Conservation (phyloP, 345 rosid genomes). For the Citrus mangshanensis region DNA sequence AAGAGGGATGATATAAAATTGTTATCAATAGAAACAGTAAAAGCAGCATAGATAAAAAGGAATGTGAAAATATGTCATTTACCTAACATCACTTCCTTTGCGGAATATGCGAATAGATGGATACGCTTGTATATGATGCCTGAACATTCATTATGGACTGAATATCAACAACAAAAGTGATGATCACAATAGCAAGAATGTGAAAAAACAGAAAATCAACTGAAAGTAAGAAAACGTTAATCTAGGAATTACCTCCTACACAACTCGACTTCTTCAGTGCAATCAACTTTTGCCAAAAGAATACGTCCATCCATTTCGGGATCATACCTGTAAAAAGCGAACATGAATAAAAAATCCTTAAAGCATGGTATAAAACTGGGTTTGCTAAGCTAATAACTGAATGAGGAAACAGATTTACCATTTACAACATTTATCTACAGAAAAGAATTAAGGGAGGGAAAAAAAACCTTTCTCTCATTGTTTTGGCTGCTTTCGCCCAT, state of each 20-base stretch:
- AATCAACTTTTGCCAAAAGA: conserved; percentile 82
- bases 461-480: conserved; percentile 32
- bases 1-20: no score
- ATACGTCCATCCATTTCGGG: conserved; percentile 92
- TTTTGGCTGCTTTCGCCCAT: conserved; percentile 94
- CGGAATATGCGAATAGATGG: no score
- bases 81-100: no score
- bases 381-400: background rate
- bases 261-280: conserved; percentile 75
- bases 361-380: conserved; percentile 1
- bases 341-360: no score
- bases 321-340: conserved; percentile 64
- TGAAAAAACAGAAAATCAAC: conserved; percentile 1
- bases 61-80: no score
- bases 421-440: background rate
- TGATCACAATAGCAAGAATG: background rate
- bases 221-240: conserved; percentile 14
- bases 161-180: conserved; percentile 5
- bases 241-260: conserved; percentile 70
- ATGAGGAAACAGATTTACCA: background rate
- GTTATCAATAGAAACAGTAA: no score
- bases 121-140: no score
- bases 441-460: no score
- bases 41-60: no score
- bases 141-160: no score